A percentile compares a stretch with the other conserved stretches of the same genome.
phyloP scores from a whole-genome alignment of 228 moss, liverwort and hornwort genomes.

The Sphagnum fallax region DNA sequence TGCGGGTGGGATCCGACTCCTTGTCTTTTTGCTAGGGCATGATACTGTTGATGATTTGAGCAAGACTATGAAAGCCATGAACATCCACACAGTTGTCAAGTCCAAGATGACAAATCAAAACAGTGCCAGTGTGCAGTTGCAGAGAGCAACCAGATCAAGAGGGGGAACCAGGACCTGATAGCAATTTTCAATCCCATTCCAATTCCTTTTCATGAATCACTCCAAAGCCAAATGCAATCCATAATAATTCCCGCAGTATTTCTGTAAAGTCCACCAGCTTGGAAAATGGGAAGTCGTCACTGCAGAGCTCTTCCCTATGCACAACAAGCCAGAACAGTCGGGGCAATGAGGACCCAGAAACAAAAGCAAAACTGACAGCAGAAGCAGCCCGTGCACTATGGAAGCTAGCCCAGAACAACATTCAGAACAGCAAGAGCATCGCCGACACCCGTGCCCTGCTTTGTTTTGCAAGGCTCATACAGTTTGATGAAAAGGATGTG shows the following conservation, averaged over 20 bases:
- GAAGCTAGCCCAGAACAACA: slow-evolving; percentile 32
- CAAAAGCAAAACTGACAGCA: slow-evolving; percentile 22
- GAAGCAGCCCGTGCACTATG: slow-evolving; percentile 30
- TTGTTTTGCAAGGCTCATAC: slow-evolving; percentile 38
- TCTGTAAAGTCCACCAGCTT: neutral
- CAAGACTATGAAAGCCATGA: slow-evolving; percentile 7
- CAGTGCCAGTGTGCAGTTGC: neutral
- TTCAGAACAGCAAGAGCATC: slow-evolving; percentile 31
- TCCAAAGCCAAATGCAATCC: neutral
- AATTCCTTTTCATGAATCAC: neutral
- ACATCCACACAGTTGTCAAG: slow-evolving; percentile 19
- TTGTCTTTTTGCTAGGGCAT: slow-evolving; percentile 29
- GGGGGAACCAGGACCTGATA: neutral
- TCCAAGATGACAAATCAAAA: slow-evolving; percentile 14
- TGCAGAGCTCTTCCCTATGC: slow-evolving; percentile 12
- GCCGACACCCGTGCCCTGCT: slow-evolving; percentile 38
- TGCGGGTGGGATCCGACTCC: slow-evolving; percentile 27
- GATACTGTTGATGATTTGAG: slow-evolving; percentile 25
- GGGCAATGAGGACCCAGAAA: slow-evolving; percentile 29
- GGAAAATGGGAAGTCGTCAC: neutral
- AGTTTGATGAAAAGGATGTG: slow-evolving; percentile 29
- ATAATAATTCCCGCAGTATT: neutral
- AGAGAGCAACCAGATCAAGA: neutral
- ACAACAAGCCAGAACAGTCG: slow-evolving; percentile 20
- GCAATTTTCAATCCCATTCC: neutral